Evolutionary conservation across 257 asterid species (phyloP).

Genomic region (Scutellaria barbata): DNA sequence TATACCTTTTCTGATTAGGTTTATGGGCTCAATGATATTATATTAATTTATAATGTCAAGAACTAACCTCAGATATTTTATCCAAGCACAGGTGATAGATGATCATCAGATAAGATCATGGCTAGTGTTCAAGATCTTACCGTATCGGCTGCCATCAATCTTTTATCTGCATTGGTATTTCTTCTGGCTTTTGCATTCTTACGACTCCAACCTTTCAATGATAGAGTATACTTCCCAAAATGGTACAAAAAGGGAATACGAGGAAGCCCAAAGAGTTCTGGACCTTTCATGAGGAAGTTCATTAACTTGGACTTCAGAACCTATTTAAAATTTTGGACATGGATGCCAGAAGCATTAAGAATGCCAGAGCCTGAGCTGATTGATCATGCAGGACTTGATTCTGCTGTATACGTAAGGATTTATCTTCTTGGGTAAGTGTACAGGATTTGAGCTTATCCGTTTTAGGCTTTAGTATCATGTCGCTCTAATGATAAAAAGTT

Average conservation of each 20-base stretch:
- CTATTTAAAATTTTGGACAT: slow-evolving; percentile 78
- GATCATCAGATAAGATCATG: slow-evolving; percentile 52
- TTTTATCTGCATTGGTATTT: slow-evolving; percentile 77
- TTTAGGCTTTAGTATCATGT: not conserved
- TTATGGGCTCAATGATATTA: not conserved
- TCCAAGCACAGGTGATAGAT: slow-evolving; percentile 39
- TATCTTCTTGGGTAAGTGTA: slow-evolving; percentile 86
- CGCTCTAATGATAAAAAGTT: not conserved
- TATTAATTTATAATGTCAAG: not conserved
- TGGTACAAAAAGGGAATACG: slow-evolving; percentile 94
- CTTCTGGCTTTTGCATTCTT: slow-evolving; percentile 85
- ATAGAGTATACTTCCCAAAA: slow-evolving; percentile 91
- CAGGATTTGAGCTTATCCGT: not conserved
- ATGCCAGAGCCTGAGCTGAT: slow-evolving; percentile 97
- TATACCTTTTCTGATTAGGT: not conserved
- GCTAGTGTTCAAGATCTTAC: slow-evolving; percentile 75
- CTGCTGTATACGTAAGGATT: slow-evolving; percentile 89
- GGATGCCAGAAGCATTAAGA: slow-evolving; percentile 98
- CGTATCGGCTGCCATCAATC: slow-evolving; percentile 77
- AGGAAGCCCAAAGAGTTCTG: slow-evolving; percentile 79
- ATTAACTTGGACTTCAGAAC: slow-evolving; percentile 67
- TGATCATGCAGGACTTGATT: slow-evolving; percentile 93
- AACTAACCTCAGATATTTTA: not conserved
- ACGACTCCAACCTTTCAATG: slow-evolving; percentile 87
- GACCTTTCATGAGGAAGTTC: slow-evolving; percentile 57